Percentiles rank a stretch among this genome's conserved stretches.
Conservation (phyloP, 192 early-diverging fungal genomes). For the Diversispora eburnea region DNA sequence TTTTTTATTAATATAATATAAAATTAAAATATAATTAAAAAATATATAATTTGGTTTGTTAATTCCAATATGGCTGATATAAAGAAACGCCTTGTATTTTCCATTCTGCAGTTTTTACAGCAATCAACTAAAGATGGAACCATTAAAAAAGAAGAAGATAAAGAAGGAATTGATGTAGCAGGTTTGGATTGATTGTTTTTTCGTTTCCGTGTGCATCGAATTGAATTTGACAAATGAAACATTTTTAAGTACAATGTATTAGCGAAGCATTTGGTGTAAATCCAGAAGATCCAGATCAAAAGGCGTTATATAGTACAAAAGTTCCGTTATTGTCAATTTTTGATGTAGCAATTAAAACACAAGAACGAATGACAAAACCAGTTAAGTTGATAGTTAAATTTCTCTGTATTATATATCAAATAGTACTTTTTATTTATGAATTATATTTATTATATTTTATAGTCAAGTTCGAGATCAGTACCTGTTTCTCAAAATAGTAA, state of each 20-base stretch:
- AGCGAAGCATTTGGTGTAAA: constrained; percentile 92
- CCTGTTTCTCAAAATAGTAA: too few species aligned
- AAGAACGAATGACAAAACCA: constrained; percentile 57
- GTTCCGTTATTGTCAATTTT: constrained; percentile 80
- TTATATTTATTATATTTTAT: not conserved
- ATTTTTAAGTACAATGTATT: constrained; percentile 86
- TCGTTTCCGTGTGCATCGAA: not conserved
- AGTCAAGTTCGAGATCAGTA: too few species aligned
- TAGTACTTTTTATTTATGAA: not conserved
- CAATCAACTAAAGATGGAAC: constrained; percentile 63
- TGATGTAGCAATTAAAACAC: constrained; percentile 83
- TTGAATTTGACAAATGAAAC: not conserved
- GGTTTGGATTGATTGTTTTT: constrained; percentile 7
- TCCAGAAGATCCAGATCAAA: constrained; percentile 61
- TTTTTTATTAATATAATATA: too few species aligned
- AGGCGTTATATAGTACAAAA: constrained; percentile 74
- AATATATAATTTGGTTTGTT: constrained; percentile 16
- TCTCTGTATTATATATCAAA: not conserved
- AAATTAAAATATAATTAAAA: not conserved
- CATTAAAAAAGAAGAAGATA: constrained; percentile 70
- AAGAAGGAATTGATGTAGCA: constrained; percentile 77
- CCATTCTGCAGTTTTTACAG: constrained; percentile 79
- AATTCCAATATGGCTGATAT: constrained; percentile 50
- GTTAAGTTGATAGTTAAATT: not conserved
- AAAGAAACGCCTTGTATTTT: constrained; percentile 69